Percentiles rank a stretch among this genome's conserved stretches.
These are phyloP conservation scores for Pestalotiopsis sp. DNA, from an alignment of 2,329 filamentous ascomycete genomes.

Conservation along the genomic window DNA sequence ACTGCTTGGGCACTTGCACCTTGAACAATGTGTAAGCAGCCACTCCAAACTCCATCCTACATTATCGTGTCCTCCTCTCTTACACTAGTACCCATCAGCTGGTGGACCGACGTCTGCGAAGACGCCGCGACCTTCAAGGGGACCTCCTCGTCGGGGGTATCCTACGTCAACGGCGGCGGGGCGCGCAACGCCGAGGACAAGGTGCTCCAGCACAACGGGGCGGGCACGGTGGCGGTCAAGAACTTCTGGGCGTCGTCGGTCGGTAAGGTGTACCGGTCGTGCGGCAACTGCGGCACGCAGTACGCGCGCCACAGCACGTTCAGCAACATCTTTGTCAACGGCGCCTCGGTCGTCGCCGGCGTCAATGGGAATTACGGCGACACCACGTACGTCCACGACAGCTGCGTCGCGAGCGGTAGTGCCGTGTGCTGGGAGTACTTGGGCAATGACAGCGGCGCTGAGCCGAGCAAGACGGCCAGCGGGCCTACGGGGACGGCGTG, in stretches of 20 bases:
- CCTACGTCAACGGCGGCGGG: slow-evolving; percentile 32
- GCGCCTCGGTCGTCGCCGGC: neutral
- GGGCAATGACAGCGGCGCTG: neutral
- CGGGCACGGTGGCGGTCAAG: slow-evolving; percentile 30
- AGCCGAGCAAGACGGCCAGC: slow-evolving; percentile 2
- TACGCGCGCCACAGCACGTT: slow-evolving; percentile 3
- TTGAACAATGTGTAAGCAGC: neutral
- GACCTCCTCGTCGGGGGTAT: neutral
- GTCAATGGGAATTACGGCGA: slow-evolving; percentile 7
- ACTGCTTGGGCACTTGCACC: slow-evolving; percentile 4
- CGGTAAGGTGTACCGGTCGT: slow-evolving; percentile 47
- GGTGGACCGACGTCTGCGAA: slow-evolving; percentile 11
- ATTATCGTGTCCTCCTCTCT: neutral
- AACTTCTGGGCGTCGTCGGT: slow-evolving; percentile 42
- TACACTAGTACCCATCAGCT: neutral
- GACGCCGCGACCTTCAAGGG: slow-evolving; percentile 2
- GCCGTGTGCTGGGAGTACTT: neutral
- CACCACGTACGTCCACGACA: neutral
- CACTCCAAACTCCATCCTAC: neutral
- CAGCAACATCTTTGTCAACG: slow-evolving; percentile 1
- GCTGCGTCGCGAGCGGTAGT: neutral
- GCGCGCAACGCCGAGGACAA: slow-evolving; percentile 36
- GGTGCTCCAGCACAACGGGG: slow-evolving; percentile 37
- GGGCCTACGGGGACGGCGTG: neutral
- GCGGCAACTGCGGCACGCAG: slow-evolving; percentile 42